Percentiles rank a stretch among this genome's conserved stretches.
These are phyloP conservation scores for Phaffomyces opuntiae DNA, from an alignment of 805 yeast species.

Conservation along the genomic window DNA sequence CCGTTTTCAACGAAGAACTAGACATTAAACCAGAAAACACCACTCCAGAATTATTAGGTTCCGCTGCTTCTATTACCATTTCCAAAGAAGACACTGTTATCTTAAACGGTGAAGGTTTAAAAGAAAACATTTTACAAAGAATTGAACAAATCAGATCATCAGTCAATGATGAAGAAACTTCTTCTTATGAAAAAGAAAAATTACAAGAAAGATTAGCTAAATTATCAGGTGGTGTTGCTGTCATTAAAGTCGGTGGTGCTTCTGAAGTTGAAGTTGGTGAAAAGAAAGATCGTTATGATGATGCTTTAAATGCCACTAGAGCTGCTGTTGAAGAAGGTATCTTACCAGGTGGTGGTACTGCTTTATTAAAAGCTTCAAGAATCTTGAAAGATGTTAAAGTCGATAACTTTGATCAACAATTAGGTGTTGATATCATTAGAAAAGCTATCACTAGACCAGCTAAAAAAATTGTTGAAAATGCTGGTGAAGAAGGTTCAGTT, in stretches of 20 bases:
- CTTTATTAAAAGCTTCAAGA: slow-evolving; percentile 78
- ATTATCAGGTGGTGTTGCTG: slow-evolving; percentile 98
- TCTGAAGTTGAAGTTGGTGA: slow-evolving; percentile 98
- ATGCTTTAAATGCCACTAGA: slow-evolving; percentile 97
- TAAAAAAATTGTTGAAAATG: slow-evolving; percentile 91
- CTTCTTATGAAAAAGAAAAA: slow-evolving; percentile 90
- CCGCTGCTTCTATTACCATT: slow-evolving; percentile 86
- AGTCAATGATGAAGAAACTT: slow-evolving; percentile 19
- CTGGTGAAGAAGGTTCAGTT: slow-evolving; percentile 98
- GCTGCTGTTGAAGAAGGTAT: slow-evolving; percentile 99
- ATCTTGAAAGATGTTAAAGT: slow-evolving; percentile 68
- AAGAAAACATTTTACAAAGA: slow-evolving; percentile 79
- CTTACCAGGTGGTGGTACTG: slow-evolving; percentile 99
- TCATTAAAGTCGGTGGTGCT: slow-evolving; percentile 94
- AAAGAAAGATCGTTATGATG: slow-evolving; percentile 99
- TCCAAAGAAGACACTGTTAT: slow-evolving; percentile 96
- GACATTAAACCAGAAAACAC: slow-evolving; percentile 97
- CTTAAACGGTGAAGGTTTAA: slow-evolving; percentile 89
- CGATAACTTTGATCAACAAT: slow-evolving; percentile 79
- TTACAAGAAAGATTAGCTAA: slow-evolving; percentile 97
- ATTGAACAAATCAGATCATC: slow-evolving; percentile 49
- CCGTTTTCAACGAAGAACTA: slow-evolving; percentile 47
- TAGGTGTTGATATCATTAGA: slow-evolving; percentile 93
- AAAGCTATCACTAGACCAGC: slow-evolving; percentile 96
- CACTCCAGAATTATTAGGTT: slow-evolving; percentile 83